phyloP scores from a whole-genome alignment of 208 protist species.

The Leishmania braziliensis region DNA sequence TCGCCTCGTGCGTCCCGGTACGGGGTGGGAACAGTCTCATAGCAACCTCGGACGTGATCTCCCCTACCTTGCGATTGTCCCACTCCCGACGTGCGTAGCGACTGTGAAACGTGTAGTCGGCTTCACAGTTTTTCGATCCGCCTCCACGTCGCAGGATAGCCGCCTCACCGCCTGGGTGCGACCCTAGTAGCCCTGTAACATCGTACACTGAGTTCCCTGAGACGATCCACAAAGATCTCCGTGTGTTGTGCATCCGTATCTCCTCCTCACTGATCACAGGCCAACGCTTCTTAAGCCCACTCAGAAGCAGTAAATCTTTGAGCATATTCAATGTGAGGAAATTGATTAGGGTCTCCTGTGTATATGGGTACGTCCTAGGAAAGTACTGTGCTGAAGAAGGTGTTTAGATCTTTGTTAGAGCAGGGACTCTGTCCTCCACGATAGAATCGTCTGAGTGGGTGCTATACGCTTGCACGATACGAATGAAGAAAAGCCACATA shows the following conservation, averaged over 20 bases:
- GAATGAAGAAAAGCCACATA: background rate
- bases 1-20: background rate
- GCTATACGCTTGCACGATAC: background rate
- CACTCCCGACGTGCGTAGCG: conserved; percentile 55
- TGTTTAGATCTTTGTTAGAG: background rate
- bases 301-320: conserved; percentile 27
- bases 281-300: conserved; percentile 52
- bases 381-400: background rate
- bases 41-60: conserved; percentile 37
- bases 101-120: conserved; percentile 76
- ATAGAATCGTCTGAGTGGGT: background rate
- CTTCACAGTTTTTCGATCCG: conserved; percentile 61
- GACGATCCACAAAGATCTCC: conserved; percentile 77
- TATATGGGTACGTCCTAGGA: background rate
- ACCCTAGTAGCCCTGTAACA: conserved; percentile 59
- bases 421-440: background rate
- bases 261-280: conserved; percentile 67
- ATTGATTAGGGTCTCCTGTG: background rate
- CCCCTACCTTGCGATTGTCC: conserved; percentile 62
- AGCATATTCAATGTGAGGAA: conserved; percentile 11
- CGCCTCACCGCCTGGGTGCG: conserved; percentile 69
- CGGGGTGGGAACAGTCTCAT: conserved; percentile 29
- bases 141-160: conserved; percentile 70
- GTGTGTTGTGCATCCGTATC: conserved; percentile 62
- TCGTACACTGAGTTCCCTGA: conserved; percentile 83